These are phyloP conservation scores for Trifolium dubium DNA, from an alignment of 306 rosid genomes.

Conservation along the genomic window DNA sequence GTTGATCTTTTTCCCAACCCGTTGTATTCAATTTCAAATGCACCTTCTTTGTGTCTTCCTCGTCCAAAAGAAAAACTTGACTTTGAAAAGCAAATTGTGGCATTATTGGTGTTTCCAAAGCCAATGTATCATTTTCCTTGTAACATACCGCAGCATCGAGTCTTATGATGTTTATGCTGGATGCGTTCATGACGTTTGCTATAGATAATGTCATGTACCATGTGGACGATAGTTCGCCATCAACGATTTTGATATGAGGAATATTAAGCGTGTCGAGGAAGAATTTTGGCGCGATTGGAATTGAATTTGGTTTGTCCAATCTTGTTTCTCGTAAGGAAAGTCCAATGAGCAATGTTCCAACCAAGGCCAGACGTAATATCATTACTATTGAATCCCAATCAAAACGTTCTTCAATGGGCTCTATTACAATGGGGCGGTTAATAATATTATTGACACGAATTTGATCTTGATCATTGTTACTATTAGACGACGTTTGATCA, in stretches of 20 bases:
- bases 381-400: slow-evolving; percentile 29
- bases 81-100: not conserved
- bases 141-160: slow-evolving; percentile 1
- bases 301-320: not conserved
- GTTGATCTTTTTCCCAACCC: slow-evolving; percentile 43
- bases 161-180: slow-evolving; percentile 31
- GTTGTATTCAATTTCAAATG: slow-evolving; percentile 33
- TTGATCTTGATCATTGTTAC: not conserved
- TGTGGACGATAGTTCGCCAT: slow-evolving; percentile 37
- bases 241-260: slow-evolving; percentile 27
- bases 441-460: not conserved
- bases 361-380: slow-evolving; percentile 28
- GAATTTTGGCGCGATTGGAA: slow-evolving; percentile 34
- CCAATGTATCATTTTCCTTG: slow-evolving; percentile 27
- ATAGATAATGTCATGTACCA: slow-evolving; percentile 35
- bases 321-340: not conserved
- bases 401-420: slow-evolving; percentile 24
- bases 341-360: slow-evolving; percentile 23
- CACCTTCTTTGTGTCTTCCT: slow-evolving; percentile 2
- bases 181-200: slow-evolving; percentile 28
- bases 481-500: not conserved
- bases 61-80: not conserved
- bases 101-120: not conserved
- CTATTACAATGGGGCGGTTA: not conserved
- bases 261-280: slow-evolving; percentile 32